Conservation (phyloP, 192 early-diverging fungal species). For the Spizellomyces sp. region DNA sequence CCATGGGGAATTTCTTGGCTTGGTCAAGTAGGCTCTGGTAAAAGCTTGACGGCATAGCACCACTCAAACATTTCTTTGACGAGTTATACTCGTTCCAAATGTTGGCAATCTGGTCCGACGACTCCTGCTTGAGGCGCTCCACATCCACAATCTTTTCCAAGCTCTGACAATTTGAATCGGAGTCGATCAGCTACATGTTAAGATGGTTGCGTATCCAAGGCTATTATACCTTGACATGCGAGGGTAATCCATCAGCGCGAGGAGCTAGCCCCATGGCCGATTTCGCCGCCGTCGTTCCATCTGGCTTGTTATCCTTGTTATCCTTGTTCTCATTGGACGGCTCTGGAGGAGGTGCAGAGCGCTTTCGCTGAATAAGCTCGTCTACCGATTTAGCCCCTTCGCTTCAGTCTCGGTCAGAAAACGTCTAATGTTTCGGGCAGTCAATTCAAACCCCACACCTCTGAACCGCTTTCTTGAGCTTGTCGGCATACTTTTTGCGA, state of each 20-base stretch:
- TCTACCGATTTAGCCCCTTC: constrained; percentile 52
- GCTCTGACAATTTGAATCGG: background rate
- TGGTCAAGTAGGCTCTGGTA: constrained; percentile 60
- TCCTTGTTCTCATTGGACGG: constrained; percentile 5
- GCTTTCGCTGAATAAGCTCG: constrained; percentile 40
- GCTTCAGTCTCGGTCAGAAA: constrained; percentile 22
- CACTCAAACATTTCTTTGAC: constrained; percentile 61
- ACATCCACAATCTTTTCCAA: constrained; percentile 48
- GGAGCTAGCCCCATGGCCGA: background rate
- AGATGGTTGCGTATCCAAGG: background rate
- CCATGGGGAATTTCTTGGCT: constrained; percentile 60
- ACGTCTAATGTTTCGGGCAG: background rate
- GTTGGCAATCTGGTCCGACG: constrained; percentile 40
- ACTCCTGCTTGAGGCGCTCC: constrained; percentile 29
- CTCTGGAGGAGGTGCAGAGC: background rate
- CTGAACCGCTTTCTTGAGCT: constrained; percentile 58
- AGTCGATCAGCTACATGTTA: background rate
- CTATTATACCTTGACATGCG: constrained; percentile 35
- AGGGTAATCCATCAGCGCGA: constrained; percentile 15
- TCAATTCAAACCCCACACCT: constrained; percentile 40
- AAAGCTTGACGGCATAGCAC: constrained; percentile 60
- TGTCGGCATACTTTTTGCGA: constrained; percentile 63
- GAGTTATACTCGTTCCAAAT: constrained; percentile 80
- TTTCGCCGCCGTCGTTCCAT: background rate
- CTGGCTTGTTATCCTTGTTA: background rate